Base-by-base conservation (phyloP, 257 asterid genomes). In the Nicotiana undulata region DNA sequence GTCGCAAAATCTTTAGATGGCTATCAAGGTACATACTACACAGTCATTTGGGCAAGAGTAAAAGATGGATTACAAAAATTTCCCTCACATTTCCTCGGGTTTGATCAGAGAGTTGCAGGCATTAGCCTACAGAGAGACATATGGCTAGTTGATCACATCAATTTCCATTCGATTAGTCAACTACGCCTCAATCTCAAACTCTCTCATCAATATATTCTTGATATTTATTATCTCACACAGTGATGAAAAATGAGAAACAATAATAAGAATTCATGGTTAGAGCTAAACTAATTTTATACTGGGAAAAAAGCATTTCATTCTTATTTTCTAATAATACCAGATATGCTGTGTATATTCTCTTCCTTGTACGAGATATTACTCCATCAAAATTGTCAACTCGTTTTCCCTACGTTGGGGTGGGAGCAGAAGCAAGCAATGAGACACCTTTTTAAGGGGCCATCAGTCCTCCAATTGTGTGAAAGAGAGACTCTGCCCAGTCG, bases 401-500 rank as follows among this genome's bases (percentile, higher is more conserved):
- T 49, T 74, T 74, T 3, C n/a, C 22, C 16, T 6, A 46, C 15
- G 37, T 15, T 46, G 44, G 60, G 79, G 79, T 74, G 59, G 59
- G 59, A 13, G 17, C 60, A 22, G 28, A 20, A 20, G 59, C 26
- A 51, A 61, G 76, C 76, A 44, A 72, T 1, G 22, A 22, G 78
- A 15, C 84, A 15, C 84, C 83, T 79, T 66, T 56, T 87, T 68
- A 94, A 12, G 97, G 97, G 40, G 98, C 98, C 97, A 92, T 92
- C 76, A 92, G 77, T 79, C 97, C 90, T 88, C 86, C 97, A 9
- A 94, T 90, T 68, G 97, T 90, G 83, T 92, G 90, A 83, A 86
- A 60, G 78, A 93, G 90, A 58, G 98, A 94, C 77, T 92, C 97
- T 17, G 85, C 89, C 92, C 86, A 88, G 83, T 94, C 94, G 40